Evolutionary conservation across 129 eudicot genomes (phyloP).

Genomic region (Sambucus nigra): DNA sequence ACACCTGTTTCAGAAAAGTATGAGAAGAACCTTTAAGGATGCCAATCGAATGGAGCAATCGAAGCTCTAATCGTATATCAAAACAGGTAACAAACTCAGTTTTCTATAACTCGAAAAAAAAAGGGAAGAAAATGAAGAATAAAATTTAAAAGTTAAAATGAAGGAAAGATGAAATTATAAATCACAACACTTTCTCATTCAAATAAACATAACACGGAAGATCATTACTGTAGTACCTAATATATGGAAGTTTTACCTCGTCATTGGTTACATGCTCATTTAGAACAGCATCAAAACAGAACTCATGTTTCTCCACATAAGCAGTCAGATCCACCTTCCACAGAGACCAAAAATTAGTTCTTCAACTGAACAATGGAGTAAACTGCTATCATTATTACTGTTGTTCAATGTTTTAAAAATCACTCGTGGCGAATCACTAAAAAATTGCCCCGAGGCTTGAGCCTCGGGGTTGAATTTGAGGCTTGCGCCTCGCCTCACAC

Average conservation of each 20-base stretch:
- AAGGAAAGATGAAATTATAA: background rate
- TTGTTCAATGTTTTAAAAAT: too few species aligned
- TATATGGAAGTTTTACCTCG: constrained; percentile 48
- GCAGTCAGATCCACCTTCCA: constrained; percentile 95
- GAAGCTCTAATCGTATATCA: background rate
- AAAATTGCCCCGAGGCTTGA: too few species aligned
- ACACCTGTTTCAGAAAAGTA: constrained; percentile 42
- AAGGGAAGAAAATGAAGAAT: background rate
- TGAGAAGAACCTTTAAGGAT: constrained; percentile 4
- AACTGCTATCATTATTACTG: too few species aligned
- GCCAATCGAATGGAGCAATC: background rate
- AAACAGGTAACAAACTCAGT: background rate
- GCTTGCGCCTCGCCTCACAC: too few species aligned
- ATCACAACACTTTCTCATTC: background rate
- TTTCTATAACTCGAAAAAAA: background rate
- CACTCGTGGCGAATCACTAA: too few species aligned
- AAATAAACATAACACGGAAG: background rate
- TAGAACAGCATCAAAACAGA: constrained; percentile 94
- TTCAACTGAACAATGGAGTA: too few species aligned
- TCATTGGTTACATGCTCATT: constrained; percentile 83
- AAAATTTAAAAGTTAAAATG: background rate
- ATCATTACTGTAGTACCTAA: constrained; percentile 1
- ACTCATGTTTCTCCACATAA: constrained; percentile 92
- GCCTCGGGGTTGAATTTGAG: too few species aligned
- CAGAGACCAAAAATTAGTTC: constrained; percentile 20